Conservation (phyloP, 345 rosid species). For the Gossypium stocksii region DNA sequence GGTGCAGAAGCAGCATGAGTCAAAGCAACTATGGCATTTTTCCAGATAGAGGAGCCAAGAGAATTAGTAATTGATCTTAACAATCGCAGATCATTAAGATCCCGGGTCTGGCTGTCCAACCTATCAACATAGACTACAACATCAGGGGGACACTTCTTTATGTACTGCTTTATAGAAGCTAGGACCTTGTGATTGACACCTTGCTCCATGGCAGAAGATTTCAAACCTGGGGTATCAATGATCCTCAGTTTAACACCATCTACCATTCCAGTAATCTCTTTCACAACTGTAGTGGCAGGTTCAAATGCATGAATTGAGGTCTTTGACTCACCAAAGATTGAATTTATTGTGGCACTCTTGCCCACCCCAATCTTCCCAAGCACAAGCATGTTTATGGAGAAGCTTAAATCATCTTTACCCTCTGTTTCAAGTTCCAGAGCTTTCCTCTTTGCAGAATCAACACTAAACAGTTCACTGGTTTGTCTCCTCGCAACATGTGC, state of each 20-base stretch:
- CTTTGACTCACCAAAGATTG: conserved; percentile 75
- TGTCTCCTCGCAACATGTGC: conserved; percentile 75
- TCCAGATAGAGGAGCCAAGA: conserved; percentile 85
- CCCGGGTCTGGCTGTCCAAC: conserved; percentile 73
- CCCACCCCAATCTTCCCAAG: conserved; percentile 94
- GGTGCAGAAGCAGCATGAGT: conserved; percentile 97
- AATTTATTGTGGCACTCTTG: conserved; percentile 87
- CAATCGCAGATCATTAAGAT: conserved; percentile 76
- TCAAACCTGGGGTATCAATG: conserved; percentile 81
- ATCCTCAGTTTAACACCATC: conserved; percentile 66
- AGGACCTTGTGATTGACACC: conserved; percentile 56
- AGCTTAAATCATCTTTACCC: conserved; percentile 53
- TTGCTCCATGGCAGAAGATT: conserved; percentile 73
- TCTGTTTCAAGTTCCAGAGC: conserved; percentile 72
- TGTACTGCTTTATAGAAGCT: conserved; percentile 58
- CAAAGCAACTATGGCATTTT: conserved; percentile 73
- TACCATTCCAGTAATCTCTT: conserved; percentile 60
- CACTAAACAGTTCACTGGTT: conserved; percentile 58
- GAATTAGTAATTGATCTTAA: conserved; percentile 59
- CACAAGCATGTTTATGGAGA: conserved; percentile 74
- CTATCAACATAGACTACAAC: conserved; percentile 85
- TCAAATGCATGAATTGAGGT: conserved; percentile 68
- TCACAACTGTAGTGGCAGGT: conserved; percentile 63
- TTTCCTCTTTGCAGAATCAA: conserved; percentile 67
- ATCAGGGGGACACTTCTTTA: conserved; percentile 72